Conservation (phyloP, 257 asterid genomes). For the Plectranthus barbatus region DNA sequence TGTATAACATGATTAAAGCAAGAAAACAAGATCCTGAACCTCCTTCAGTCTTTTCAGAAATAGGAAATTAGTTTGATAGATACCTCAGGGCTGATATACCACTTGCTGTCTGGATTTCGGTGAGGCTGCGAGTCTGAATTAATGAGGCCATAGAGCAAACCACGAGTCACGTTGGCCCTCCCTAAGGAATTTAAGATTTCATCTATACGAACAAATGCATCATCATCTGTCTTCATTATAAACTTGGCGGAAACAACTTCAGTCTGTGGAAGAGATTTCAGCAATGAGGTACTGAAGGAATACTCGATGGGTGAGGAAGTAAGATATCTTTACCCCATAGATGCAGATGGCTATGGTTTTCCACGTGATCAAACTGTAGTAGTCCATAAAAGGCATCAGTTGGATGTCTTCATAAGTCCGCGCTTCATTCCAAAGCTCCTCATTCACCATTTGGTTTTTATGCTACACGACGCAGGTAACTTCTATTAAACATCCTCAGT, state of each 20-base stretch:
- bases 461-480: constrained; percentile 45
- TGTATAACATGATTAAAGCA: no score
- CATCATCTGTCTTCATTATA: constrained; percentile 98
- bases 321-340: constrained; percentile 72
- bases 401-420: constrained; percentile 79
- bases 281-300: constrained; percentile 27
- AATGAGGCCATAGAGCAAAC: constrained; percentile 90
- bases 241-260: constrained; percentile 70
- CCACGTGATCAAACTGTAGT: constrained; percentile 88
- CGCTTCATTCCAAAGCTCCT: constrained; percentile 96
- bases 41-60: background rate
- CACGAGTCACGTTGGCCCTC: constrained; percentile 40
- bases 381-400: constrained; percentile 94
- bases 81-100: constrained; percentile 96
- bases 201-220: constrained; percentile 94
- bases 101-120: constrained; percentile 80
- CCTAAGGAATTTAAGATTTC: constrained; percentile 64
- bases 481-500: background rate
- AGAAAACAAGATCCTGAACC: background rate
- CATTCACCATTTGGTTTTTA: constrained; percentile 93
- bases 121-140: constrained; percentile 81
- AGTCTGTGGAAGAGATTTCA: constrained; percentile 60
- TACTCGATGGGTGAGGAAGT: constrained; percentile 19
- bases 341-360: constrained; percentile 84
- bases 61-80: constrained; percentile 3